Conservation (phyloP, 768 basidiomycete genomes). For the Termitomyces sp. region DNA sequence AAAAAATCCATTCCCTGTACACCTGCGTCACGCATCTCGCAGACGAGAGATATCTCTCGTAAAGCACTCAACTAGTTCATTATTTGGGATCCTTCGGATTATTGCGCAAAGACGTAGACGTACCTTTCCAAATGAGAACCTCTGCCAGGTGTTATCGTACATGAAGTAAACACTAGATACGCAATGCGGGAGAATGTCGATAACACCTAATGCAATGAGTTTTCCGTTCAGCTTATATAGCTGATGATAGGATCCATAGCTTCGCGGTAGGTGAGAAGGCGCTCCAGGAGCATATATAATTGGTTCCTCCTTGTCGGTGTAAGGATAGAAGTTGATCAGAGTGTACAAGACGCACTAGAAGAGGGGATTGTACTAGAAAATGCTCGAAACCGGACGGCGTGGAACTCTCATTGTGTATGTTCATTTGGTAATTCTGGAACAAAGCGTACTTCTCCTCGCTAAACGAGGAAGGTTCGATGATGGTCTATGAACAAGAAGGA, state of each 20-base stretch:
- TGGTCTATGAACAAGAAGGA: conserved; percentile 43
- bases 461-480: conserved; percentile 69
- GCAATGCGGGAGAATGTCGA: conserved; percentile 86
- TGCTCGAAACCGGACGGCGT: conserved; percentile 48
- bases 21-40: conserved; percentile 72
- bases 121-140: conserved; percentile 76
- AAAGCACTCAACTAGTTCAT: conserved; percentile 72
- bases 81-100: not conserved
- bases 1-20: conserved; percentile 54
- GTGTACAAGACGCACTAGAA: conserved; percentile 45
- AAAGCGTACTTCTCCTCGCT: conserved; percentile 78
- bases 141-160: conserved; percentile 69
- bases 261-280: conserved; percentile 56
- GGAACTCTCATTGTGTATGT: conserved; percentile 71
- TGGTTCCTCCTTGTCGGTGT: conserved; percentile 38
- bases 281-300: conserved; percentile 52
- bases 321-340: not conserved
- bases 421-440: conserved; percentile 69
- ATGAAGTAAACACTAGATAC: conserved; percentile 87
- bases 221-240: conserved; percentile 77
- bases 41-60: conserved; percentile 69
- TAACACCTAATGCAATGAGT: conserved; percentile 79
- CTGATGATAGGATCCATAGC: conserved; percentile 93
- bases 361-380: conserved; percentile 78
- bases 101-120: not conserved